Percentiles rank a stretch among this genome's conserved stretches.
Evolutionary conservation across 345 rosid species (phyloP).

Genomic region (Cochlearia excelsa): DNA sequence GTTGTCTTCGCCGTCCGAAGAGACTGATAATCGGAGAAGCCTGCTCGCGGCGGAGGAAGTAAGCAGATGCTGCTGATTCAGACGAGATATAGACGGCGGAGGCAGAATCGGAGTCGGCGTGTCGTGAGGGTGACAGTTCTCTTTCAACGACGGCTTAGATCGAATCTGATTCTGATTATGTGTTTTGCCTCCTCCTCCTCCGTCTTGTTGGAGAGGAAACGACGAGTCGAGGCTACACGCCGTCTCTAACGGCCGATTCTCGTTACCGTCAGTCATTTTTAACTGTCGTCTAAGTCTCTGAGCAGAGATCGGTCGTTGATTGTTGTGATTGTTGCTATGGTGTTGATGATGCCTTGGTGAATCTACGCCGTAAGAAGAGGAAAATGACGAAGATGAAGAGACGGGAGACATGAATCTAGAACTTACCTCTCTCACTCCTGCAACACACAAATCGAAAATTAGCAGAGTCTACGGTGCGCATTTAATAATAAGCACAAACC

Average conservation of each 20-base stretch:
- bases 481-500: no score
- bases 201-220: constrained; percentile 22
- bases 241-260: constrained; percentile 42
- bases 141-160: constrained; percentile 17
- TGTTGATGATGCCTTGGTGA: constrained; percentile 37
- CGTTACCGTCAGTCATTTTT: constrained; percentile 36
- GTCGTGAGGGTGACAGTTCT: constrained; percentile 14
- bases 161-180: not conserved
- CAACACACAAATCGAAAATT: no score
- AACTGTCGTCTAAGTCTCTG: constrained; percentile 48
- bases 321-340: no score
- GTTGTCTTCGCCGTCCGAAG: constrained; percentile 1
- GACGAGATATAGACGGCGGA: constrained; percentile 17
- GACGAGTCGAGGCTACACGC: constrained; percentile 49
- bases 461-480: no score
- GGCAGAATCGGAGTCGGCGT: constrained; percentile 7
- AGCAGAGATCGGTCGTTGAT: constrained; percentile 40
- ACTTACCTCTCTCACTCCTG: constrained; percentile 70
- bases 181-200: constrained; percentile 5
- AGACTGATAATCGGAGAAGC: constrained; percentile 46
- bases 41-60: constrained; percentile 46
- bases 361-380: constrained; percentile 34
- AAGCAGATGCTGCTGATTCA: constrained; percentile 12
- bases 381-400: constrained; percentile 35
- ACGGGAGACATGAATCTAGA: constrained; percentile 75